A percentile compares a stretch with the other conserved stretches of the same genome.
These are phyloP conservation scores for Ogataea methylovora DNA, from an alignment of 805 yeast genomes.

Conservation along the genomic window DNA sequence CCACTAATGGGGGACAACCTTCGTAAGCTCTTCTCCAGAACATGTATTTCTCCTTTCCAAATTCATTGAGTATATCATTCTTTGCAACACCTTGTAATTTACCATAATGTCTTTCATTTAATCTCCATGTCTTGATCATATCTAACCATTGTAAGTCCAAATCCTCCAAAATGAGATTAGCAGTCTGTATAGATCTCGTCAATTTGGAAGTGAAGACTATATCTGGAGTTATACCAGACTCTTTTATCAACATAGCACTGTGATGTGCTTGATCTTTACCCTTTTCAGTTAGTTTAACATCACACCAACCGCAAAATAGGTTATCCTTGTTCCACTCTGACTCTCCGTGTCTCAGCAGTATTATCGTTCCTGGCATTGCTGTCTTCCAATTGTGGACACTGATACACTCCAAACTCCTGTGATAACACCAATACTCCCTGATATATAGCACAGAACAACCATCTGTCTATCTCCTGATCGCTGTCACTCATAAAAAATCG, in stretches of 20 bases:
- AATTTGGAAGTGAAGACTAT: constrained; percentile 64
- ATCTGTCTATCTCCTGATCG: too few species aligned
- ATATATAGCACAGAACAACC: too few species aligned
- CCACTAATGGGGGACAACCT: constrained; percentile 56
- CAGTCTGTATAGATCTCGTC: constrained; percentile 69
- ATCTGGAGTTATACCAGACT: constrained; percentile 43
- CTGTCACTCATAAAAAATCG: too few species aligned
- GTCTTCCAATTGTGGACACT: neutral
- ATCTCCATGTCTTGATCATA: constrained; percentile 65
- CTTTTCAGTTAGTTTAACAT: constrained; percentile 57
- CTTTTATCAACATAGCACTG: constrained; percentile 53
- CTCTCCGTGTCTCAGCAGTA: constrained; percentile 76
- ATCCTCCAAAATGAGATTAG: constrained; percentile 53
- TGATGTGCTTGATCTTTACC: constrained; percentile 63
- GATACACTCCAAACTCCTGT: too few species aligned
- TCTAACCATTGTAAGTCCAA: constrained; percentile 42
- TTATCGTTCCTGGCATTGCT: constrained; percentile 25
- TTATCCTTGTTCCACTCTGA: constrained; percentile 72
- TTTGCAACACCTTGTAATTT: constrained; percentile 73
- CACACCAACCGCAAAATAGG: constrained; percentile 83
- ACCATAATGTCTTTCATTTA: constrained; percentile 83
- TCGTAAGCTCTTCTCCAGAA: constrained; percentile 72
- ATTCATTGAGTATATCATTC: constrained; percentile 52
- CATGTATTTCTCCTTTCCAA: constrained; percentile 71
- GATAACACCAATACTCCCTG: too few species aligned